Base-by-base conservation (phyloP, 1,139 yeast genomes). In the Maudiozyma humilis region DNA sequence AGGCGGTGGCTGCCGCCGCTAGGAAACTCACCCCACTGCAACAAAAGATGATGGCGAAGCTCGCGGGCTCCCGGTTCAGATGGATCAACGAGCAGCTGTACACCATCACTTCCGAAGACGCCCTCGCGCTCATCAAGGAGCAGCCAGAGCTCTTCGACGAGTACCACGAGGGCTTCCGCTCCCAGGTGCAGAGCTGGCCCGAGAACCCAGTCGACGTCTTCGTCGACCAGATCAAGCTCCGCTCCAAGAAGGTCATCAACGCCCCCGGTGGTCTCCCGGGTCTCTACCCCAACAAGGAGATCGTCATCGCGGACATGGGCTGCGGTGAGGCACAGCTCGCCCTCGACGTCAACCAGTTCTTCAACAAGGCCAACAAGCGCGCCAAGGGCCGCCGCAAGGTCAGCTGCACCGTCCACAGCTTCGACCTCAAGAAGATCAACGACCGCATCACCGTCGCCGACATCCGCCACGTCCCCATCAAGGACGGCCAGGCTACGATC, bases 211-310 rank as follows among this genome's bases (percentile, higher is more conserved):
- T 93, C 14, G 82, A 88, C 63, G 82, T 83, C 1, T 85, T 88
- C 66, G 91, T 87, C 1, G 69, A 76, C 10, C 88, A 84, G 56
- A 71, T 91, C 44, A 76, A 76, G 51, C 65, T 67, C 25, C 73
- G 95, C 49, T 68, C 80, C 0, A 64, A 71, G 27, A 82, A 78
- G 61, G 81, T 81, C 23, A 79, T 88, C 4, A 86, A 83, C 63
- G 95, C 96, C 0, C 96, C 97, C 1, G 97, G 97, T 51, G 97
- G 96, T 2, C 70, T 89, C 47, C 96, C 96, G 1, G 91, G 91
- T 15, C 60, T 75, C 38, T 73, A 71, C 47, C 68, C 69, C 44
- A 62, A 62, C 14, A 70, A 69, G 49, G 67, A 67, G 35, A 29
- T 49, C 7, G 87, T 83, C 2, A 75, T 91, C 44, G 96, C 97